These are phyloP conservation scores for Fusarium goolgardi DNA, from an alignment of 2,329 filamentous ascomycete genomes.

Conservation along the genomic window DNA sequence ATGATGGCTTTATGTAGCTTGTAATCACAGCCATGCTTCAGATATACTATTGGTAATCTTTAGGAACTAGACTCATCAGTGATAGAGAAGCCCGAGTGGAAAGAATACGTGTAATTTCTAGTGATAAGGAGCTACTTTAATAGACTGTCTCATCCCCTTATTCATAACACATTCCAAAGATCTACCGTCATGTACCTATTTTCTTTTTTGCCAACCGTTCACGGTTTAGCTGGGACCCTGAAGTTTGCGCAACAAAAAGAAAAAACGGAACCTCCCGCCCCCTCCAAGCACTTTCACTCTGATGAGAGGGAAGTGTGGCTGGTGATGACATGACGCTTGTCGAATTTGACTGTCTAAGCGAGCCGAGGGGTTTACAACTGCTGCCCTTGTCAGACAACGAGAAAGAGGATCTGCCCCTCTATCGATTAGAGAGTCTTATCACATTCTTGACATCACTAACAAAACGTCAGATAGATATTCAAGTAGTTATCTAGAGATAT, in stretches of 20 bases:
- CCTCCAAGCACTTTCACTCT: conserved; percentile 1
- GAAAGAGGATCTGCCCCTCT: conserved; percentile 30
- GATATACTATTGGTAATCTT: neutral
- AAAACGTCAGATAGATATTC: neutral
- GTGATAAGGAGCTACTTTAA: neutral
- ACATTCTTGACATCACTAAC: conserved; percentile 8
- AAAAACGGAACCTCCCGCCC: conserved; percentile 24
- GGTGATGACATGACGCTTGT: conserved; percentile 21
- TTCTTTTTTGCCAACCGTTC: conserved; percentile 5
- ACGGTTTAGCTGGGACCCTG: conserved; percentile 32
- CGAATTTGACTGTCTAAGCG: conserved; percentile 18
- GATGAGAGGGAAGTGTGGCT: conserved; percentile 26
- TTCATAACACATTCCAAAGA: neutral
- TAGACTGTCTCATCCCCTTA: neutral
- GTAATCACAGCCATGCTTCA: neutral
- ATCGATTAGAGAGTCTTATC: conserved; percentile 28
- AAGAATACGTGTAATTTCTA: neutral
- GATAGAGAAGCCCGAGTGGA: neutral
- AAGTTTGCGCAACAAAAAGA: neutral
- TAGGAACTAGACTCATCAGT: neutral
- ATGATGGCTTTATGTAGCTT: neutral
- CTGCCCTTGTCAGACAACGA: conserved; percentile 9
- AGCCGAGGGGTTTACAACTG: conserved; percentile 34
- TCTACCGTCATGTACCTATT: neutral
- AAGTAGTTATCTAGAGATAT: neutral